Percentiles rank a stretch among this genome's conserved stretches.
Conservation (phyloP, 2,329 filamentous ascomycete species). For the Capronia epimyces region DNA sequence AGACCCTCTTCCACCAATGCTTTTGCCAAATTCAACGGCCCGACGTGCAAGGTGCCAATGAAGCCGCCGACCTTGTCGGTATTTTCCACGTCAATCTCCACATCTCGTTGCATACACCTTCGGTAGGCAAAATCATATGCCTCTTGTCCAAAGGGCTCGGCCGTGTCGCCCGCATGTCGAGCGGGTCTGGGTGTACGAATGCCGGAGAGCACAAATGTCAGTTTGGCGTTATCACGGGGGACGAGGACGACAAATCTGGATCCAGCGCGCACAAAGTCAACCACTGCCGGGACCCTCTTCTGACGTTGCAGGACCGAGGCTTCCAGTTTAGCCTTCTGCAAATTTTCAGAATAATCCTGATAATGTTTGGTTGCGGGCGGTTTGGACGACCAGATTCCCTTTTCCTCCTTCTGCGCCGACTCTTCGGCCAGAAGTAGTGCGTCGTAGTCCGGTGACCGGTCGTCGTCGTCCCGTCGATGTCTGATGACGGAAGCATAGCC, state of each 20-base stretch:
- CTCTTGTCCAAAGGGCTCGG: slow-evolving; percentile 92
- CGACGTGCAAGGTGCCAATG: slow-evolving; percentile 89
- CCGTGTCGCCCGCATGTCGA: slow-evolving; percentile 69
- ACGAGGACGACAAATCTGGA: slow-evolving; percentile 89
- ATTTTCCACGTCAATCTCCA: slow-evolving; percentile 90
- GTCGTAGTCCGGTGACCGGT: slow-evolving; percentile 91
- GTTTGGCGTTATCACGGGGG: slow-evolving; percentile 85
- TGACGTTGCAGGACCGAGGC: slow-evolving; percentile 81
- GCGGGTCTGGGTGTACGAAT: slow-evolving; percentile 87
- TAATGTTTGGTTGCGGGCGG: slow-evolving; percentile 75
- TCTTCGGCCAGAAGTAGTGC: slow-evolving; percentile 44
- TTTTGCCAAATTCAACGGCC: slow-evolving; percentile 94
- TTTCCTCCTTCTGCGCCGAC: slow-evolving; percentile 73
- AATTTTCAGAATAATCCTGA: slow-evolving; percentile 81
- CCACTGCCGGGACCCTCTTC: slow-evolving; percentile 84
- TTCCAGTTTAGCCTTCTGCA: slow-evolving; percentile 94
- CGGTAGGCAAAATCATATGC: slow-evolving; percentile 85
- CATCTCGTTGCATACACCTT: slow-evolving; percentile 87
- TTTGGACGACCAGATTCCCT: slow-evolving; percentile 94
- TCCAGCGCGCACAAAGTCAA: slow-evolving; percentile 97
- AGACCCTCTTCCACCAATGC: slow-evolving; percentile 87
- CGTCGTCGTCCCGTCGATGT: slow-evolving; percentile 89
- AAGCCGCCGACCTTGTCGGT: slow-evolving; percentile 96
- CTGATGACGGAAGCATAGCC: slow-evolving; percentile 92
- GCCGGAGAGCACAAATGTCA: slow-evolving; percentile 89